Evolutionary conservation across 2,329 filamentous ascomycete species (phyloP).

Genomic region (Stachybotrys elegans): DNA sequence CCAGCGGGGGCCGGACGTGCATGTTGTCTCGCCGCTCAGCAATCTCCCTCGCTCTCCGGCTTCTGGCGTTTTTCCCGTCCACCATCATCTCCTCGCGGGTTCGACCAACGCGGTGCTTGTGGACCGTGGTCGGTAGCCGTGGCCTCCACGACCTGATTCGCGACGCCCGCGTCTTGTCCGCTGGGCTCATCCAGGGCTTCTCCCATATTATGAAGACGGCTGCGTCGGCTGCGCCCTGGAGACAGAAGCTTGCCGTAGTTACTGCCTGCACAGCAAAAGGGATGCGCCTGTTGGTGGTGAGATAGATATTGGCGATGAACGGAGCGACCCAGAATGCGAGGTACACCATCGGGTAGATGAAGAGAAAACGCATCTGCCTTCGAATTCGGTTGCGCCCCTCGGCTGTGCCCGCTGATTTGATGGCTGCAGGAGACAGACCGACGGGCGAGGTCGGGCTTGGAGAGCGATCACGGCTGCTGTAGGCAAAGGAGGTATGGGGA

Average conservation of each 20-base stretch:
- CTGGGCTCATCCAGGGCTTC: background rate
- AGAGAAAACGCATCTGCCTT: slow-evolving; percentile 1
- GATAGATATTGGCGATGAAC: no score
- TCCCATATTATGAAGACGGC: slow-evolving; percentile 1
- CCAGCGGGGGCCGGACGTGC: slow-evolving; percentile 9
- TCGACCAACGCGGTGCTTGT: background rate
- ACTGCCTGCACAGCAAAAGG: no score
- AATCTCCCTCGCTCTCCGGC: slow-evolving; percentile 8
- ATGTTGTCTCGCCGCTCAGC: slow-evolving; percentile 23
- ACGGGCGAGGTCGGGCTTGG: no score
- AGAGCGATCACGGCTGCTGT: no score
- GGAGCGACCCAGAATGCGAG: background rate
- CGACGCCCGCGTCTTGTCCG: background rate
- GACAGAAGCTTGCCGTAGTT: background rate
- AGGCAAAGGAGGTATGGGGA: no score
- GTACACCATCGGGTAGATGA: slow-evolving; percentile 1
- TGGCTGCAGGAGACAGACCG: no score
- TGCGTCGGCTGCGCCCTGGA: background rate
- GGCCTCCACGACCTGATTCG: no score
- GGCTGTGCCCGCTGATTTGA: slow-evolving; percentile 22
- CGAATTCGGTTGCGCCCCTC: slow-evolving; percentile 47
- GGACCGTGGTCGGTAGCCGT: no score
- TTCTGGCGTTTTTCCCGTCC: background rate
- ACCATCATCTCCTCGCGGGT: slow-evolving; percentile 2
- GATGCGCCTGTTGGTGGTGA: no score